A percentile compares a stretch with the other conserved stretches of the same genome.
Conservation (phyloP, 2,329 filamentous ascomycete species). For the Fusarium sp. region DNA sequence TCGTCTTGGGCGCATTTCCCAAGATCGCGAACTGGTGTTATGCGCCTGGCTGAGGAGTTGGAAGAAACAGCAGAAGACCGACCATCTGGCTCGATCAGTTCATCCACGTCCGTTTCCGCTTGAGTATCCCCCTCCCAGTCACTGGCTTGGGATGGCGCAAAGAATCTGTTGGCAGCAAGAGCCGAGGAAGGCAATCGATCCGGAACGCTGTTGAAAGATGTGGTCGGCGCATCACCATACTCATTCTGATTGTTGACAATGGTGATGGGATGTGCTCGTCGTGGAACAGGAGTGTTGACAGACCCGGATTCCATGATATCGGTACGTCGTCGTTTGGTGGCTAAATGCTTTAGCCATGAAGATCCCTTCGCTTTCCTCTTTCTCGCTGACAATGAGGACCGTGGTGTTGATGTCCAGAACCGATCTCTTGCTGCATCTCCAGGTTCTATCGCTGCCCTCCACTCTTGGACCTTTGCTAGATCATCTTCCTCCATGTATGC, state of each 20-base stretch:
- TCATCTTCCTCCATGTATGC: constrained; percentile 47
- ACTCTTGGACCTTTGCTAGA: constrained; percentile 45
- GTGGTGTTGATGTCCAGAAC: constrained; percentile 37
- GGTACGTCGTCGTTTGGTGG: constrained; percentile 44
- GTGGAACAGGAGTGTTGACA: constrained; percentile 33
- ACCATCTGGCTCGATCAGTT: constrained; percentile 13
- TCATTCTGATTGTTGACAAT: neutral
- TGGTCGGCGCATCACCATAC: neutral
- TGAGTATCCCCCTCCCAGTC: neutral
- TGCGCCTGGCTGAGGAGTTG: constrained; percentile 17
- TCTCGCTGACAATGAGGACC: constrained; percentile 25
- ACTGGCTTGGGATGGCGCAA: neutral
- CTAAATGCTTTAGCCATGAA: constrained; percentile 47
- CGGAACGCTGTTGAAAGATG: constrained; percentile 36
- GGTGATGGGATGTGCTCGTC: constrained; percentile 3
- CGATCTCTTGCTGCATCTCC: constrained; percentile 21
- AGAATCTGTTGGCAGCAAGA: neutral
- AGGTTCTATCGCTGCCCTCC: constrained; percentile 44
- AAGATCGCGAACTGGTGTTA: constrained; percentile 16
- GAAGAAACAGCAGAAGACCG: constrained; percentile 11
- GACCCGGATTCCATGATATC: constrained; percentile 34
- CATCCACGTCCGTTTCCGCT: constrained; percentile 21
- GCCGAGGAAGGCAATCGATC: constrained; percentile 27
- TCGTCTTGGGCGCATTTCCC: constrained; percentile 2
- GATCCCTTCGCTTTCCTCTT: constrained; percentile 42